Conservation (phyloP, 2,329 filamentous ascomycete species). For the Magnaporthiopsis poae region DNA sequence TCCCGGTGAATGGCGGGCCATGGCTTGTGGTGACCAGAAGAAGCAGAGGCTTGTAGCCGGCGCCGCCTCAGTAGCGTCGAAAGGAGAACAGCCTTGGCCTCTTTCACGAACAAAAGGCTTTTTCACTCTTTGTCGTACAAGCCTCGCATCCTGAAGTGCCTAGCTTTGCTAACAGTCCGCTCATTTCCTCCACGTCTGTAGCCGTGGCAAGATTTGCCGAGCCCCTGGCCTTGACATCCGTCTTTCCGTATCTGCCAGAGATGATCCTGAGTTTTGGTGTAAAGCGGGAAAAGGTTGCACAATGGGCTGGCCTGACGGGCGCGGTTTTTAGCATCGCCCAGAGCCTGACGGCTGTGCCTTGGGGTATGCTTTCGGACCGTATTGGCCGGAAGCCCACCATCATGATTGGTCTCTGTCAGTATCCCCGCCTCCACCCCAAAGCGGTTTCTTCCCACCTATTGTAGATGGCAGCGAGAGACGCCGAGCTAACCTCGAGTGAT, state of each 20-base stretch:
- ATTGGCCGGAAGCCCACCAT: slow-evolving; percentile 78
- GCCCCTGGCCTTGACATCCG: slow-evolving; percentile 61
- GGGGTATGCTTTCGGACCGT: slow-evolving; percentile 67
- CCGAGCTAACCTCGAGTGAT: background rate
- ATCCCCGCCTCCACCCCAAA: background rate
- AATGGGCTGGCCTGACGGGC: slow-evolving; percentile 69
- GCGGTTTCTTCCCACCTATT: background rate
- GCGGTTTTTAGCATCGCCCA: slow-evolving; percentile 65
- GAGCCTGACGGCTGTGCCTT: slow-evolving; percentile 60
- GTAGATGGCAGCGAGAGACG: background rate
- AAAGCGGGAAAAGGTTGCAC: slow-evolving; percentile 59
- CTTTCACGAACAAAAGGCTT: background rate
- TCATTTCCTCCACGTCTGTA: slow-evolving; percentile 23
- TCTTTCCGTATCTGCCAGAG: slow-evolving; percentile 63
- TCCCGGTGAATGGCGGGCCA: background rate
- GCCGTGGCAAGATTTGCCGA: slow-evolving; percentile 72
- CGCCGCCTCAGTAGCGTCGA: background rate
- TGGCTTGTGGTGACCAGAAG: background rate
- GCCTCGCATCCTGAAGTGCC: too few relatives aligned
- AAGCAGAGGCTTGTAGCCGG: background rate
- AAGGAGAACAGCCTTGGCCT: background rate
- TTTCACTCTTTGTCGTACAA: too few relatives aligned
- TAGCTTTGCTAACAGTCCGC: slow-evolving; percentile 22
- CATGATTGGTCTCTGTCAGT: slow-evolving; percentile 49
- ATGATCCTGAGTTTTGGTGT: slow-evolving; percentile 77